phyloP scores from a whole-genome alignment of 2,329 filamentous ascomycete species.

The Penicillium occitanis region DNA sequence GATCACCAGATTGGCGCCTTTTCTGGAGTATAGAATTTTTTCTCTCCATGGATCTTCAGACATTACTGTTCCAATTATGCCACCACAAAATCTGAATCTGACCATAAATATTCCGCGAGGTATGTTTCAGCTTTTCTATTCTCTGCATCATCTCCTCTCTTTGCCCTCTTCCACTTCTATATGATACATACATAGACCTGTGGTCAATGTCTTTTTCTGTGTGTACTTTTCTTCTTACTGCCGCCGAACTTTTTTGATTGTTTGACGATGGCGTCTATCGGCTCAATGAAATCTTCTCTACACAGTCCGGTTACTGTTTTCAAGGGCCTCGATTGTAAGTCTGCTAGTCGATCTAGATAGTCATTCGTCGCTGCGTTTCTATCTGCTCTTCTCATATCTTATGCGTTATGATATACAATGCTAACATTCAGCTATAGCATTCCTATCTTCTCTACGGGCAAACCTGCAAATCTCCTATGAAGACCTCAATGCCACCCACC shows the following conservation, averaged over 20 bases:
- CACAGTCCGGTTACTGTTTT: conserved; percentile 18
- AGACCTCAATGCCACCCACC: conserved; percentile 42
- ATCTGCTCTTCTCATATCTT: neutral
- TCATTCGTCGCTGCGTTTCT: neutral
- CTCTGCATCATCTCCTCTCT: neutral
- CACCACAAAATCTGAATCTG: conserved; percentile 12
- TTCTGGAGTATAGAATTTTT: neutral
- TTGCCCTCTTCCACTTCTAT: neutral
- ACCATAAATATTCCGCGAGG: conserved; percentile 15
- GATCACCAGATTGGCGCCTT: neutral
- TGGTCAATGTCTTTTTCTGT: neutral
- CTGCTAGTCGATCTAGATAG: neutral
- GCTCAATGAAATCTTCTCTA: conserved; percentile 17
- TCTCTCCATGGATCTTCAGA: conserved; percentile 11
- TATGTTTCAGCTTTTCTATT: conserved; percentile 1
- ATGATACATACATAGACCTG: neutral
- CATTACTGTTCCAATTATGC: conserved; percentile 6
- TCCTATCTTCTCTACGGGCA: conserved; percentile 77
- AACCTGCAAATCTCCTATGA: conserved; percentile 68
- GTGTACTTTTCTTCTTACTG: neutral
- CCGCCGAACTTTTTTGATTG: neutral
- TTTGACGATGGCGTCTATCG: conserved; percentile 7
- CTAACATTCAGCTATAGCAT: conserved; percentile 55
- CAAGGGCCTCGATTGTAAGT: conserved; percentile 21
- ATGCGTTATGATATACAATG: neutral